Percentiles rank a stretch among this genome's conserved stretches.
These are phyloP conservation scores for Boletus pseudo-olivaceus DNA, from an alignment of 768 basidiomycete genomes.

Conservation along the genomic window DNA sequence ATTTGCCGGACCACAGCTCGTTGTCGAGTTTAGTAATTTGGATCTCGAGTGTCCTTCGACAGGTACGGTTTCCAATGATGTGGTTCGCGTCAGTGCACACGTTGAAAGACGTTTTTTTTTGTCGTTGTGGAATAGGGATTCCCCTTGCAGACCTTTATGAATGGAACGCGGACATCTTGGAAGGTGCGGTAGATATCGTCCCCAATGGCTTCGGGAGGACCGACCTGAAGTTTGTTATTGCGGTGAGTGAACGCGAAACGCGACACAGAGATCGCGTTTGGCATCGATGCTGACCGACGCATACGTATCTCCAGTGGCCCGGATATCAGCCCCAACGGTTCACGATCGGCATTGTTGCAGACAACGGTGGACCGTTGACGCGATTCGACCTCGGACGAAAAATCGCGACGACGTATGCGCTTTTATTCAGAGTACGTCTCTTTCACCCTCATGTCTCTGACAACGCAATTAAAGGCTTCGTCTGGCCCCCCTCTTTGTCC, in stretches of 20 bases:
- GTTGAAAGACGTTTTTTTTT: background rate
- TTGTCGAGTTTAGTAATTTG: slow-evolving; percentile 4
- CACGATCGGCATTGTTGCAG: background rate
- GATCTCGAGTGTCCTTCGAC: background rate
- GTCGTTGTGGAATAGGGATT: background rate
- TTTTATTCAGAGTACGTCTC: background rate
- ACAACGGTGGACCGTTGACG: background rate
- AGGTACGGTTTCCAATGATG: slow-evolving; percentile 1
- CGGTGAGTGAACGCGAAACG: background rate
- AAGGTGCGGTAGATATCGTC: background rate
- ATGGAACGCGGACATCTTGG: background rate
- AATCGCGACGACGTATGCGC: background rate
- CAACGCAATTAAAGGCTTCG: background rate
- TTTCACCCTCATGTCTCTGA: background rate
- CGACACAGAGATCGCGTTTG: background rate
- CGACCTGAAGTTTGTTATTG: background rate
- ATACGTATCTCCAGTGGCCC: slow-evolving; percentile 4
- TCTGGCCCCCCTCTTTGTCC: background rate
- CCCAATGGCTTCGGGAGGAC: background rate
- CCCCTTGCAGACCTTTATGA: background rate
- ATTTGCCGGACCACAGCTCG: no score
- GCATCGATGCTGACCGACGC: background rate
- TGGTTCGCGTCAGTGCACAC: background rate
- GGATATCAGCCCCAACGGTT: background rate
- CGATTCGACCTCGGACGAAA: slow-evolving; percentile 2